These are phyloP conservation scores for Kodamaea kaohsiungensis DNA, from an alignment of 805 yeast species.

Conservation along the genomic window DNA sequence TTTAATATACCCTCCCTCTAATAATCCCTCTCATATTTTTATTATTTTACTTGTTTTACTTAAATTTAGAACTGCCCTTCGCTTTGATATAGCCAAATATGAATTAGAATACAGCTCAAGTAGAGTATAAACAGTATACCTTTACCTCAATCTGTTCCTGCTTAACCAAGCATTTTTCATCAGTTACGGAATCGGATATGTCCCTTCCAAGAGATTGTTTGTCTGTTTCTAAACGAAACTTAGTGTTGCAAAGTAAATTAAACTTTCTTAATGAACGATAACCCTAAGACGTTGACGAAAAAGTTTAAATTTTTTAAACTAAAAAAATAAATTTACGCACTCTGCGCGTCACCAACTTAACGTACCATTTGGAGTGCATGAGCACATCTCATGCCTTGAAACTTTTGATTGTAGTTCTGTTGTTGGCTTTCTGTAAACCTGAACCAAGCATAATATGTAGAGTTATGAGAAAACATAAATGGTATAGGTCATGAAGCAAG, in stretches of 20 bases:
- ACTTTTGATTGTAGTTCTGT: no score
- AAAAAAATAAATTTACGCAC: no score
- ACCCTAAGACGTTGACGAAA: neutral
- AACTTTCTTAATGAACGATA: neutral
- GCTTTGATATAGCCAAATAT: neutral
- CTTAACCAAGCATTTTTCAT: neutral
- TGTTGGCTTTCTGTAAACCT: no score
- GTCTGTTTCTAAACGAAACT: neutral
- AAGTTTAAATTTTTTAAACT: no score
- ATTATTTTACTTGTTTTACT: neutral
- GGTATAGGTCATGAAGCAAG: no score
- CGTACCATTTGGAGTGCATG: no score
- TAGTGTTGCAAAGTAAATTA: neutral
- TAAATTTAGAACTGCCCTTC: neutral
- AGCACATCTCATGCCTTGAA: no score
- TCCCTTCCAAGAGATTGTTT: no score
- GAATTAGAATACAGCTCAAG: neutral
- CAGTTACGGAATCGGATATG: neutral
- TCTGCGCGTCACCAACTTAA: no score
- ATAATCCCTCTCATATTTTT: neutral
- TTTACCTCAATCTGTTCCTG: neutral
- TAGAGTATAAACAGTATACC: no score
- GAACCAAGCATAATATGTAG: no score
- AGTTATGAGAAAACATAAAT: no score
- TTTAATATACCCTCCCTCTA: neutral